Evolutionary conservation across 352 stramenopile species (phyloP).

Genomic region (Pythium grandisporangium): DNA sequence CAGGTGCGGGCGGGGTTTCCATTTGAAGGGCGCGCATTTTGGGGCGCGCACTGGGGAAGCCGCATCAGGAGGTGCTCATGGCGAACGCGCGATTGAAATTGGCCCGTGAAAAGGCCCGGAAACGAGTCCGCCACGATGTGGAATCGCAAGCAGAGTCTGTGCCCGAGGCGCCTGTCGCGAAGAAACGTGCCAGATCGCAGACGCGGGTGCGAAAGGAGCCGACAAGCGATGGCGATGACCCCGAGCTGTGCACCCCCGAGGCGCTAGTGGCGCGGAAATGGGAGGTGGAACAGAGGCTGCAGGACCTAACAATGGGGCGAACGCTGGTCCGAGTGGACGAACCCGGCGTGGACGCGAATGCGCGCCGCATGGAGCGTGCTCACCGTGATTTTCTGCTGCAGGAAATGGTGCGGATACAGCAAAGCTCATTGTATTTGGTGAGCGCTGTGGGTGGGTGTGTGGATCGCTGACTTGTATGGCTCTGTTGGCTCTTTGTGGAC

Average conservation of each 20-base stretch:
- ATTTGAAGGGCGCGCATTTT: not conserved
- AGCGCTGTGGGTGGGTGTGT: too few species aligned
- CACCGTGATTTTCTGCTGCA: slow-evolving; percentile 76
- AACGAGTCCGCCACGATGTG: slow-evolving; percentile 14
- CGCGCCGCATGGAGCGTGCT: slow-evolving; percentile 21
- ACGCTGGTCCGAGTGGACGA: slow-evolving; percentile 19
- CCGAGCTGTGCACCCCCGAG: slow-evolving; percentile 5
- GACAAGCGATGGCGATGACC: too few species aligned
- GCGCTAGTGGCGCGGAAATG: slow-evolving; percentile 32
- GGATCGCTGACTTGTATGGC: not conserved
- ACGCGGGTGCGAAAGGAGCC: slow-evolving; percentile 5
- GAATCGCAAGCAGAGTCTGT: slow-evolving; percentile 3
- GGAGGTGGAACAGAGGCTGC: slow-evolving; percentile 26
- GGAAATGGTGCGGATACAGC: slow-evolving; percentile 42
- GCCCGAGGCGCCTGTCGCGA: slow-evolving; percentile 19
- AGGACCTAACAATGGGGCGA: slow-evolving; percentile 40
- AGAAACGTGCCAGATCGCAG: not conserved
- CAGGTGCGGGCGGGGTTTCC: not conserved
- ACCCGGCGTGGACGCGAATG: slow-evolving; percentile 26
- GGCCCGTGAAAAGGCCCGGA: slow-evolving; percentile 22
- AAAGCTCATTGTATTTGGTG: too few species aligned
- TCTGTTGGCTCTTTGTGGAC: not conserved
- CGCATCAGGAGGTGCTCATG: slow-evolving; percentile 15
- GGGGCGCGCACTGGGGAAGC: not conserved
- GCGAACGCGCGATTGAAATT: slow-evolving; percentile 71